Conservation (phyloP, 148 eudicot genomes). For the Polygonum maritimum region DNA sequence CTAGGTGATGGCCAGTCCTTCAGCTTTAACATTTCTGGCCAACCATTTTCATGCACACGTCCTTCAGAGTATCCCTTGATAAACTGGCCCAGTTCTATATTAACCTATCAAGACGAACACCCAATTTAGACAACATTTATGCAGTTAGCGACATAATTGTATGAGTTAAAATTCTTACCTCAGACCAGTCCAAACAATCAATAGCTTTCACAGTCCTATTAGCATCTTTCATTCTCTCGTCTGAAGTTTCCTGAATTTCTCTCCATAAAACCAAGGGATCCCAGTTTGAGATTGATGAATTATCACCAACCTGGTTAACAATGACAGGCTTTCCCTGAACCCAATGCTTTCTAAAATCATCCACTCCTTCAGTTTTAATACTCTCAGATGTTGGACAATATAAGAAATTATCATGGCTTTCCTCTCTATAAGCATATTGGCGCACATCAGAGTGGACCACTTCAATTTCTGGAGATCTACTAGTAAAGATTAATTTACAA, state of each 20-base stretch:
- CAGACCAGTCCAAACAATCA: slow-evolving; percentile 69
- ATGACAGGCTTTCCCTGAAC: slow-evolving; percentile 68
- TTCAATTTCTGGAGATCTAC: slow-evolving; percentile 19
- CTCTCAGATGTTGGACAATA: slow-evolving; percentile 60
- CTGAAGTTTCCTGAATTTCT: slow-evolving; percentile 59
- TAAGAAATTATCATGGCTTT: slow-evolving; percentile 46
- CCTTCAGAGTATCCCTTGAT: slow-evolving; percentile 87
- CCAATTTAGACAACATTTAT: not conserved
- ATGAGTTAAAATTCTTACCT: slow-evolving; percentile 38
- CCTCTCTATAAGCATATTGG: slow-evolving; percentile 46
- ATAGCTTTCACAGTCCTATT: slow-evolving; percentile 69
- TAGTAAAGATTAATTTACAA: slow-evolving; percentile 42
- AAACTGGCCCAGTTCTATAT: slow-evolving; percentile 73
- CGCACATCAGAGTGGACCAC: slow-evolving; percentile 21
- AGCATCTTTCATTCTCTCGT: slow-evolving; percentile 62
- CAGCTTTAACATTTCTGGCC: slow-evolving; percentile 67
- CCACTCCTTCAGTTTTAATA: slow-evolving; percentile 59
- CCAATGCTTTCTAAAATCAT: slow-evolving; percentile 69
- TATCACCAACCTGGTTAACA: slow-evolving; percentile 62
- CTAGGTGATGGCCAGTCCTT: slow-evolving; percentile 98
- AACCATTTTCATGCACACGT: slow-evolving; percentile 51
- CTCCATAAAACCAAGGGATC: slow-evolving; percentile 80
- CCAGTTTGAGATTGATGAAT: slow-evolving; percentile 57
- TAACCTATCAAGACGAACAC: slow-evolving; percentile 35
- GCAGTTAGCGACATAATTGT: not conserved